A percentile compares a stretch with the other conserved stretches of the same genome.
phyloP scores from a whole-genome alignment of 495 filamentous ascomycete genomes.

The Trichoderma erinaceum region DNA sequence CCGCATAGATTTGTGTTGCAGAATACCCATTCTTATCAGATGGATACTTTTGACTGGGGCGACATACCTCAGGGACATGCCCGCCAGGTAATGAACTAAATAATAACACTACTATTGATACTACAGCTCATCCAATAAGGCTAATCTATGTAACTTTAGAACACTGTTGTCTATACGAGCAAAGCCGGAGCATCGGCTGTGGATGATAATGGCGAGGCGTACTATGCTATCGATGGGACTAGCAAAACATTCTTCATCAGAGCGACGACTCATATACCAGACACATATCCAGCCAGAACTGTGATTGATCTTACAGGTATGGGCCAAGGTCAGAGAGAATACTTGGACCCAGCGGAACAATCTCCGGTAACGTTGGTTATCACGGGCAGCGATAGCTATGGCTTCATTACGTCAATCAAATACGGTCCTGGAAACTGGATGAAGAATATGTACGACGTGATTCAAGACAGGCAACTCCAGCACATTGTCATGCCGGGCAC shows the following conservation, averaged over 20 bases:
- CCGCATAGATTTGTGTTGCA: slow-evolving; percentile 29
- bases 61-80: slow-evolving; percentile 20
- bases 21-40: slow-evolving; percentile 26
- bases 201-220: slow-evolving; percentile 29
- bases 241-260: slow-evolving; percentile 21
- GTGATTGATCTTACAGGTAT: slow-evolving; percentile 23
- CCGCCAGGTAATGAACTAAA: slow-evolving; percentile 13
- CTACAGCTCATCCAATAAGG: too few relatives aligned
- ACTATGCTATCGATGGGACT: slow-evolving; percentile 25
- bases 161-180: slow-evolving; percentile 21
- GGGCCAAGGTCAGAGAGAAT: slow-evolving; percentile 26
- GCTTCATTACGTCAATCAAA: slow-evolving; percentile 25
- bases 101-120: too few relatives aligned
- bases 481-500: slow-evolving; percentile 28
- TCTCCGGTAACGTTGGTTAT: slow-evolving; percentile 24
- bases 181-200: slow-evolving; percentile 13
- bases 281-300: slow-evolving; percentile 17
- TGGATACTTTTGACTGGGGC: slow-evolving; percentile 24
- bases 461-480: slow-evolving; percentile 24
- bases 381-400: slow-evolving; percentile 25
- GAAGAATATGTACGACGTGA: slow-evolving; percentile 27
- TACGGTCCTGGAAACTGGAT: slow-evolving; percentile 30
- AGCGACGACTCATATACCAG: slow-evolving; percentile 18
- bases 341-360: slow-evolving; percentile 24
- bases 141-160: not conserved